Conservation (phyloP, 345 rosid genomes). For the Ricinus communis region DNA sequence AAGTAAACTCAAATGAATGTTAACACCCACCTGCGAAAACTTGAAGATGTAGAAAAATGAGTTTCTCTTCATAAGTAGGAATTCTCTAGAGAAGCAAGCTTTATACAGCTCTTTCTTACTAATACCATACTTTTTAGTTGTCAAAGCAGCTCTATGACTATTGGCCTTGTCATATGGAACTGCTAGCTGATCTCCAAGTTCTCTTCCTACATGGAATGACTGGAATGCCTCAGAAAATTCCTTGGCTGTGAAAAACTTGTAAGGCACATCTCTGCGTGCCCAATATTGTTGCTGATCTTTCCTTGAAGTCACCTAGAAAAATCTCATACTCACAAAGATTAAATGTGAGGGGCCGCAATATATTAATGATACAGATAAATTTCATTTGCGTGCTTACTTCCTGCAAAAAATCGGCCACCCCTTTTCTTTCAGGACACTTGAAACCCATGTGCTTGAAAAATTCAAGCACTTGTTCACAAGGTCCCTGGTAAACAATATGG, state of each 20-base stretch:
- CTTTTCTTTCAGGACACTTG: slow-evolving; percentile 69
- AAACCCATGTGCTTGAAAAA: slow-evolving; percentile 69
- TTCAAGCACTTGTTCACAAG: slow-evolving; percentile 45
- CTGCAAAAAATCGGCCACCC: slow-evolving; percentile 71
- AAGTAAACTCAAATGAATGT: too few relatives aligned
- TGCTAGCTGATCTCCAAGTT: slow-evolving; percentile 41
- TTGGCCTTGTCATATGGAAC: slow-evolving; percentile 40
- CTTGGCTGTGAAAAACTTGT: slow-evolving; percentile 48
- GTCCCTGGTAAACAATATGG: slow-evolving; percentile 65
- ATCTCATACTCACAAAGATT: background rate
- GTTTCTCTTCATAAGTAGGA: slow-evolving; percentile 57
- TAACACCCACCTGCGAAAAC: slow-evolving; percentile 36
- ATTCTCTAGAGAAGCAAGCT: slow-evolving; percentile 63
- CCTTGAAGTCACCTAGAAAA: slow-evolving; percentile 46
- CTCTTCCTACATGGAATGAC: slow-evolving; percentile 36
- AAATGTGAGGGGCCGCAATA: background rate
- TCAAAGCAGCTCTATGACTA: slow-evolving; percentile 38
- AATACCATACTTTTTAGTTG: slow-evolving; percentile 44
- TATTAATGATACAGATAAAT: background rate
- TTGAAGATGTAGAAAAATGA: slow-evolving; percentile 43
- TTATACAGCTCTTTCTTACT: slow-evolving; percentile 57
- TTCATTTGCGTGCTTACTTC: slow-evolving; percentile 36
- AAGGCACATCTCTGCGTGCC: slow-evolving; percentile 33
- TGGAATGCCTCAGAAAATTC: slow-evolving; percentile 40
- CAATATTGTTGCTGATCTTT: slow-evolving; percentile 74